Base-by-base conservation (phyloP, 2,329 filamentous ascomycete species). In the Coniochaeta sp. region DNA sequence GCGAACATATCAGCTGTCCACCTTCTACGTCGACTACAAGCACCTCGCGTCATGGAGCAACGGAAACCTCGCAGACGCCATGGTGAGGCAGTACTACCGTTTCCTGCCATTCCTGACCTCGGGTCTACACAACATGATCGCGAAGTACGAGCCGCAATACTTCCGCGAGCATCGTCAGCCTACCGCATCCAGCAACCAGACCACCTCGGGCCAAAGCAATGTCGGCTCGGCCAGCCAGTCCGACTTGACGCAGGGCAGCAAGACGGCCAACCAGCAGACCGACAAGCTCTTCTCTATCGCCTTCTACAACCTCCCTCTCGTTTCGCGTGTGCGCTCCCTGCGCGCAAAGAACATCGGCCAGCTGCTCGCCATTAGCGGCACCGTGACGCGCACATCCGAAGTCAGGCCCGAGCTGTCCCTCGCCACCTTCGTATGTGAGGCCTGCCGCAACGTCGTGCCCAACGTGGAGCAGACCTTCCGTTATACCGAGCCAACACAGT, bases 381-480 rank as follows among this genome's bases (percentile, higher is more conserved):
- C 94, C 0, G 92, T 96, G 26, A 99, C 94, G 1, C 82, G 94
- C 66, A 99, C 94, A 6, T 99, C 94, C 9, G 94, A 99, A 75
- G 94, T 99, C 22, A 83, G 94, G 30, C 94, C 94, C 0, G 94
- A 99, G 69, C 73, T 99, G 55, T 95, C 91, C 3, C 76, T 95
- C 20, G 94, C 89, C 6, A 96, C 94, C 0, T 99, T 99, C 63
- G 83, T 86, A 52, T 99, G 94, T 69, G 89, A 96, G 67, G 82
- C 79, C 47, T 99, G 94, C 72, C 87, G 89, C 58, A 85, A 83
- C 3, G 83, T 91, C 1, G 83, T 96, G 6, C 85, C 89, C 32
- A 95, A 96, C 64, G 85, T 99, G 26, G 94, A 99, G 70, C 94
- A 99, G 72, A 96, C 90, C 0, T 99, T 99, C 73, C 85, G 91